These are phyloP conservation scores for Boletus insuetus DNA, from an alignment of 768 basidiomycete genomes.

Conservation along the genomic window DNA sequence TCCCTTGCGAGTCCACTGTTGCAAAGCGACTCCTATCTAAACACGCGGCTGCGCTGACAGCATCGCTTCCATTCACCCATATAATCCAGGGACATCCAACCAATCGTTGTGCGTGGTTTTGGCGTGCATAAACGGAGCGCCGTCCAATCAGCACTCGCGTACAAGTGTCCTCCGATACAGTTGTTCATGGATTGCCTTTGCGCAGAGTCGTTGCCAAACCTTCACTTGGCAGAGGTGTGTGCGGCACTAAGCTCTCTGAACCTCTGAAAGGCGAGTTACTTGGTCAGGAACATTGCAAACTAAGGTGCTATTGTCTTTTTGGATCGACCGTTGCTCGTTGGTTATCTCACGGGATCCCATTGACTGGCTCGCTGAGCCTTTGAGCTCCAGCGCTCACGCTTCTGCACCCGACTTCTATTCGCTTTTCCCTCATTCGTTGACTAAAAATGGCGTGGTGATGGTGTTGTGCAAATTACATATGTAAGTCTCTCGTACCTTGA, in stretches of 20 bases:
- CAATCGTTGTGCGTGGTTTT: not conserved
- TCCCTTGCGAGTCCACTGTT: no score
- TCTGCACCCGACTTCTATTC: not conserved
- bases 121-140: not conserved
- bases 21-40: not conserved
- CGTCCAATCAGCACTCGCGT: constrained; percentile 13
- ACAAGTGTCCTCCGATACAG: not conserved
- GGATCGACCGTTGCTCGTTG: not conserved
- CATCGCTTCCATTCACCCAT: constrained; percentile 1
- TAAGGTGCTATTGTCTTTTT: not conserved
- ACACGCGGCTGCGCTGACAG: constrained; percentile 3
- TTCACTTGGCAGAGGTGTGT: not conserved
- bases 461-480: not conserved
- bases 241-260: not conserved
- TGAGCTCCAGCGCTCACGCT: not conserved
- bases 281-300: not conserved
- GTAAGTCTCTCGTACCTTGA: constrained; percentile 13
- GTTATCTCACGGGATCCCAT: no score
- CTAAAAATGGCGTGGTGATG: not conserved
- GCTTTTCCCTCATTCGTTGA: not conserved
- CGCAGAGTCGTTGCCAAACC: not conserved
- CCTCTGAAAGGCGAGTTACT: not conserved
- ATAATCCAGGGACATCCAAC: not conserved
- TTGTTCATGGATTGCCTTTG: not conserved
- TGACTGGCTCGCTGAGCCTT: no score